Percentiles rank a stretch among this genome's conserved stretches.
These are phyloP conservation scores for Leishmania tropica DNA, from an alignment of 208 protist species.

Conservation along the genomic window DNA sequence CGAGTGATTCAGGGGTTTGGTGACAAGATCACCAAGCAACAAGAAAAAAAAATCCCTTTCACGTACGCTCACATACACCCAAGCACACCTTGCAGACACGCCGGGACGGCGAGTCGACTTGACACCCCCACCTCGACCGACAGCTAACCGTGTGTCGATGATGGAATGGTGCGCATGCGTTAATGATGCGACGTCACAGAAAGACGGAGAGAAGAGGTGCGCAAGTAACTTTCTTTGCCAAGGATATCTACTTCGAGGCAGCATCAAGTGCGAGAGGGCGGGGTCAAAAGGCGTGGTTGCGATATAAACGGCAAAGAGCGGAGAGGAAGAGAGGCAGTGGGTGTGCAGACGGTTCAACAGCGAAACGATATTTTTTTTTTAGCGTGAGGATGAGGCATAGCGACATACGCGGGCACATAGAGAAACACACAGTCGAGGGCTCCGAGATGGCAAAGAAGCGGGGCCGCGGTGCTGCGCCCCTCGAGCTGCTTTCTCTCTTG, in stretches of 20 bases:
- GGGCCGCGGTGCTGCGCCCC: neutral
- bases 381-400: neutral
- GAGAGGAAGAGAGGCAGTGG: neutral
- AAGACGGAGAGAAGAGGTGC: neutral
- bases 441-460: neutral
- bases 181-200: too few relatives aligned
- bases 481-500: neutral
- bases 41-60: neutral
- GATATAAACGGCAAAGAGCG: neutral
- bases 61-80: neutral
- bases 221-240: too few relatives aligned
- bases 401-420: neutral
- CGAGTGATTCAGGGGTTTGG: neutral
- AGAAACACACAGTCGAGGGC: neutral
- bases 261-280: neutral
- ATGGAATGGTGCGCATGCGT: neutral
- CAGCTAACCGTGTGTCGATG: neutral
- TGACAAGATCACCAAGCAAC: neutral
- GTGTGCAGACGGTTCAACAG: neutral
- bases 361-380: neutral
- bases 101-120: neutral
- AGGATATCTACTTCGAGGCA: neutral
- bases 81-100: neutral
- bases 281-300: neutral
- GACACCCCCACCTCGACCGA: neutral